Conservation (phyloP, 2,329 filamentous ascomycete genomes). For the Ophiocordyceps robertsii region DNA sequence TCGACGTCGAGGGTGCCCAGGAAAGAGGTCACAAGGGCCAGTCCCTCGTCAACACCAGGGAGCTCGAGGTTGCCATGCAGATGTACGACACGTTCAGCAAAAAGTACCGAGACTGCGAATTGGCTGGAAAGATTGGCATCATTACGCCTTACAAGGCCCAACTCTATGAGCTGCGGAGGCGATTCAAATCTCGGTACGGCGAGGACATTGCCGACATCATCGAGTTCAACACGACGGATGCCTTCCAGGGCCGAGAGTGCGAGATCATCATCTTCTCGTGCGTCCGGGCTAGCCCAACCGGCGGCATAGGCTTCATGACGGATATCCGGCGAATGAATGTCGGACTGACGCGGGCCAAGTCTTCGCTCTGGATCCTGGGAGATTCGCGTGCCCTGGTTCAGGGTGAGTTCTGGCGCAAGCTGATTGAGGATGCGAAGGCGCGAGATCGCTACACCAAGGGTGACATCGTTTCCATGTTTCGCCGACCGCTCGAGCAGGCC, state of each 20-base stretch:
- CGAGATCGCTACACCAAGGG: constrained; percentile 67
- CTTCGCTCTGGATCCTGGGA: constrained; percentile 89
- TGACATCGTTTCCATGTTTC: constrained; percentile 36
- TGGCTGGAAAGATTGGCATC: constrained; percentile 79
- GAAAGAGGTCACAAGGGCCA: constrained; percentile 69
- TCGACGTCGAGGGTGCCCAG: constrained; percentile 85
- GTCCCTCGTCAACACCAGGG: constrained; percentile 79
- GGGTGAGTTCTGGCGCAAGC: constrained; percentile 79
- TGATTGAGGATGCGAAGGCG: constrained; percentile 68
- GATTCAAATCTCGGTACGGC: constrained; percentile 63
- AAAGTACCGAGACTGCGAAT: constrained; percentile 57
- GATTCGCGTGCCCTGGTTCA: constrained; percentile 78
- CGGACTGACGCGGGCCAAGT: constrained; percentile 90
- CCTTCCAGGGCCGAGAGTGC: constrained; percentile 91
- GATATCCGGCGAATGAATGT: constrained; percentile 99
- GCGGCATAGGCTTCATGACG: constrained; percentile 96
- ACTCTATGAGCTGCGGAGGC: constrained; percentile 61
- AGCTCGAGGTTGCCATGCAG: constrained; percentile 74
- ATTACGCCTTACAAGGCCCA: constrained; percentile 98
- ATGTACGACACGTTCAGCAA: constrained; percentile 67
- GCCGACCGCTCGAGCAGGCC: constrained; percentile 26
- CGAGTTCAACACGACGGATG: constrained; percentile 98
- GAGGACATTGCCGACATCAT: constrained; percentile 62
- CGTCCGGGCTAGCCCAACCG: constrained; percentile 79
- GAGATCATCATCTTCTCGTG: constrained; percentile 99